These are phyloP conservation scores for Nigrospora sphaerica DNA, from an alignment of 2,329 filamentous ascomycete genomes.

Conservation along the genomic window DNA sequence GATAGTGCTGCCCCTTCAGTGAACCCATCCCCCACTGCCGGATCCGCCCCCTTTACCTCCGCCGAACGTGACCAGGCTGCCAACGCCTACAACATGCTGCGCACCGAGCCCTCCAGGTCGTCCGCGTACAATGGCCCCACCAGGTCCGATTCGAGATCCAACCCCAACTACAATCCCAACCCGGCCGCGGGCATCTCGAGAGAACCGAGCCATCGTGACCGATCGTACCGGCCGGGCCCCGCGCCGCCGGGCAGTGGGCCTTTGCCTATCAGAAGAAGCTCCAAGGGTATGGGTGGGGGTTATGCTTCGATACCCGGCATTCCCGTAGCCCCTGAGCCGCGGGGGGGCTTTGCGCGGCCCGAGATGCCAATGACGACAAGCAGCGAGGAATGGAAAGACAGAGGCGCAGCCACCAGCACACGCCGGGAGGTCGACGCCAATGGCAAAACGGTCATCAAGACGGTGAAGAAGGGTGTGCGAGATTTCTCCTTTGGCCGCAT, in stretches of 20 bases:
- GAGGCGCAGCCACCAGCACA: constrained; percentile 79
- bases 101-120: constrained; percentile 51
- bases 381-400: constrained; percentile 93
- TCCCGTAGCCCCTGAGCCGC: constrained; percentile 26
- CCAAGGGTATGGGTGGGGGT: constrained; percentile 59
- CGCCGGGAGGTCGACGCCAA: constrained; percentile 79
- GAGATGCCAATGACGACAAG: constrained; percentile 43
- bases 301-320: constrained; percentile 37
- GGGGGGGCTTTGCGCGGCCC: constrained; percentile 16
- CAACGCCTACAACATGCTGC: constrained; percentile 34
- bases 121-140: constrained; percentile 48
- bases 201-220: constrained; percentile 63
- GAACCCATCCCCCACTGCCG: constrained; percentile 2
- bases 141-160: constrained; percentile 57
- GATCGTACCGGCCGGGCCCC: constrained; percentile 55
- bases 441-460: constrained; percentile 72
- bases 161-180: constrained; percentile 49
- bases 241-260: constrained; percentile 48
- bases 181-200: constrained; percentile 45
- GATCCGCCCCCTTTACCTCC: constrained; percentile 22
- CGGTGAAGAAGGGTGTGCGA: constrained; percentile 93
- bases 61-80: constrained; percentile 25
- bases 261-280: constrained; percentile 69
- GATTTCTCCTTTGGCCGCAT: constrained; percentile 92
- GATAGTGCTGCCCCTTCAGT: constrained; percentile 1